Evolutionary conservation across 1,139 yeast species (phyloP), one percentile per base, ranked within the genome.

Genomic region (Blastobotrys ciferrii): DNA sequence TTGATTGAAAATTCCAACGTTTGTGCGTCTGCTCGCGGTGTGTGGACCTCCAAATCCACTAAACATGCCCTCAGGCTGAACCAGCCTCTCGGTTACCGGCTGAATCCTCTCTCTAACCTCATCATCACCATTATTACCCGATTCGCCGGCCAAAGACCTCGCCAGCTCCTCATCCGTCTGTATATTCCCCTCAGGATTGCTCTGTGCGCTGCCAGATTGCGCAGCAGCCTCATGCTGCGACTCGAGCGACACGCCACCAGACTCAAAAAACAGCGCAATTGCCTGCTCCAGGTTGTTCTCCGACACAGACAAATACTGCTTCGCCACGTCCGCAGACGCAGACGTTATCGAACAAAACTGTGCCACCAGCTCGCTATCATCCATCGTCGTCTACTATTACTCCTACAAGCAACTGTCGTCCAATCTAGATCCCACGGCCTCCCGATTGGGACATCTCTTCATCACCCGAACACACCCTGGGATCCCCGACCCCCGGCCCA

Each of bases 291-390:
- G 66, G 62, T 88, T 81, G 50, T 83, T 82, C 46, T 83, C 91
- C 7, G 94, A 78, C 69, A 91, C 81, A 28, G 84, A 91, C 42
- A 94, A 69, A 63, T 84, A 94, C 60, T 84, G 89, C 53, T 75
- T 73, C 1, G 98, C 98, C 28, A 80, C 72, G 2, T 76, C 75
- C 1, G 79, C 75, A 62, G 87, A 94, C 2, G 81, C 79, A 15
- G 88, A 88, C 0, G 98, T 89, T 49, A 94, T 84, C 32, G 94
- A 92, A 64, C 91, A 74, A 66, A 92, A 92, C 30, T 84, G 80
- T 17, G 85, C 82, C 30, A 87, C 71, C 42, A 75, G 69, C 48
- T 81, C 88, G 50, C 75, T 77, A 40, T 55, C 55, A 48, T 61
- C 67, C 65, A 60, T 62, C 37, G 19, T 32, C 19, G 13, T 12